A percentile compares a stretch with the other conserved stretches of the same genome.
phyloP scores from a whole-genome alignment of 177 flowering plant genomes.

The Vitis hybrid region DNA sequence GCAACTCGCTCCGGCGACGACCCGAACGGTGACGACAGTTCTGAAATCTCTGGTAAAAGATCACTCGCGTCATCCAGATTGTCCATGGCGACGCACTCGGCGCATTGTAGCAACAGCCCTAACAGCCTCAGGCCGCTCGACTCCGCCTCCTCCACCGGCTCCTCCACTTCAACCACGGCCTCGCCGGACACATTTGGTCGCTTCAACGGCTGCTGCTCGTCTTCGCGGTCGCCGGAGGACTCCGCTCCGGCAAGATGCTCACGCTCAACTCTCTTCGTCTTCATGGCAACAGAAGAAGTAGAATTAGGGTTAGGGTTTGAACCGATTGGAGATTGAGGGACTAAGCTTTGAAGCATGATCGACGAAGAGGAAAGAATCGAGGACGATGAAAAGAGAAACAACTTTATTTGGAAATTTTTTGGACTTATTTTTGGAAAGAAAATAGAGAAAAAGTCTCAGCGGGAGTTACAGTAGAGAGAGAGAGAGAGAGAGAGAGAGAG shows the following conservation, averaged over 20 bases:
- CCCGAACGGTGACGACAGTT: conserved; percentile 73
- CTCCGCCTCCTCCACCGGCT: conserved; percentile 18
- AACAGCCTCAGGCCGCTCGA: conserved; percentile 52
- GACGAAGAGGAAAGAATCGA: conserved; percentile 1
- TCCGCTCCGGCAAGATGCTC: conserved; percentile 21
- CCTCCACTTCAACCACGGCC: conserved; percentile 9
- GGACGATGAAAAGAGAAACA: conserved; percentile 3
- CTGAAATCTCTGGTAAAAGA: conserved; percentile 65
- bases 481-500: no score
- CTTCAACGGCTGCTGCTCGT: conserved; percentile 18
- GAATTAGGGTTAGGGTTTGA: conserved; percentile 5
- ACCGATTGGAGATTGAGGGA: conserved; percentile 28
- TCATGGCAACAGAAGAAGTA: conserved; percentile 27
- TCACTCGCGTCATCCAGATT: conserved; percentile 56
- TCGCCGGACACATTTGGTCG: conserved; percentile 24
- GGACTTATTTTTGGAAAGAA: no score
- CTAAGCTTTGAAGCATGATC: conserved; percentile 50
- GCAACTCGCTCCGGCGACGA: conserved; percentile 84
- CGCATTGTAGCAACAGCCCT: conserved; percentile 73
- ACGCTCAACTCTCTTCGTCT: conserved; percentile 32
- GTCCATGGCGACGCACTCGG: conserved; percentile 70
- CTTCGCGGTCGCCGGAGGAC: conserved; percentile 10
- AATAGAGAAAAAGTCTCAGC: no score
- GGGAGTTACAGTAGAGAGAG: no score
- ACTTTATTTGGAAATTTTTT: conserved; percentile 3